Evolutionary conservation across 768 basidiomycete species (phyloP).

Genomic region (Pleurotus sapidus): DNA sequence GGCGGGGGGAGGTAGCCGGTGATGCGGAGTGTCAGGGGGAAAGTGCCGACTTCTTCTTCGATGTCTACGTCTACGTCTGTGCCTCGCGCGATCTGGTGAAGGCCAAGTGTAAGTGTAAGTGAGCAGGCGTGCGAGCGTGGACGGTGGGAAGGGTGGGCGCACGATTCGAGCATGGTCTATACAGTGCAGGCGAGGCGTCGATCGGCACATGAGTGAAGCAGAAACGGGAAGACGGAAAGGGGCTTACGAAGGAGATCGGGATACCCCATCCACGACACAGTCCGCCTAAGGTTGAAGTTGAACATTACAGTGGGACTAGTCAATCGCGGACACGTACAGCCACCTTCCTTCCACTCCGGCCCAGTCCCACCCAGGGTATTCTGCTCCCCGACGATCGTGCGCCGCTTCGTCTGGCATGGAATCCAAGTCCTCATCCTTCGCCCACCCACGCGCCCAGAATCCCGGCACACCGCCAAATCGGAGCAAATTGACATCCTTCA

Average conservation of each 20-base stretch:
- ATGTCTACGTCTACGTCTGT: constrained; percentile 15
- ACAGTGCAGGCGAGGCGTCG: not conserved
- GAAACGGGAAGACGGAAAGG: not conserved
- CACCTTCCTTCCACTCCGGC: constrained; percentile 52
- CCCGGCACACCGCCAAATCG: constrained; percentile 39
- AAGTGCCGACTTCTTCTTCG: constrained; percentile 48
- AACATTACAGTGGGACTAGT: not conserved
- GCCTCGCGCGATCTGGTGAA: not conserved
- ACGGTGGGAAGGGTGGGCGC: not conserved
- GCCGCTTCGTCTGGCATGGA: constrained; percentile 15
- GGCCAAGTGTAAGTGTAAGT: not conserved
- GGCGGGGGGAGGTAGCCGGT: constrained; percentile 29
- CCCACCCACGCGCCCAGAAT: constrained; percentile 31
- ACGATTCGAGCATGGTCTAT: too few species aligned
- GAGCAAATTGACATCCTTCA: constrained; percentile 30
- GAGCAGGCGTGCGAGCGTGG: not conserved
- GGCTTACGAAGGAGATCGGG: constrained; percentile 48
- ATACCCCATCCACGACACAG: constrained; percentile 60
- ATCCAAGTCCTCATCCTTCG: constrained; percentile 10
- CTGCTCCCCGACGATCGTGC: constrained; percentile 11
- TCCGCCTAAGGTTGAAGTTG: constrained; percentile 34
- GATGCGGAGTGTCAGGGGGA: constrained; percentile 47
- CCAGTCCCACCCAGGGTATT: constrained; percentile 53
- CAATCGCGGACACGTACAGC: constrained; percentile 33
- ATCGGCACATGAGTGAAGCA: not conserved